These are phyloP conservation scores for Penicillium freii DNA, from an alignment of 2,329 filamentous ascomycete genomes.

Conservation along the genomic window DNA sequence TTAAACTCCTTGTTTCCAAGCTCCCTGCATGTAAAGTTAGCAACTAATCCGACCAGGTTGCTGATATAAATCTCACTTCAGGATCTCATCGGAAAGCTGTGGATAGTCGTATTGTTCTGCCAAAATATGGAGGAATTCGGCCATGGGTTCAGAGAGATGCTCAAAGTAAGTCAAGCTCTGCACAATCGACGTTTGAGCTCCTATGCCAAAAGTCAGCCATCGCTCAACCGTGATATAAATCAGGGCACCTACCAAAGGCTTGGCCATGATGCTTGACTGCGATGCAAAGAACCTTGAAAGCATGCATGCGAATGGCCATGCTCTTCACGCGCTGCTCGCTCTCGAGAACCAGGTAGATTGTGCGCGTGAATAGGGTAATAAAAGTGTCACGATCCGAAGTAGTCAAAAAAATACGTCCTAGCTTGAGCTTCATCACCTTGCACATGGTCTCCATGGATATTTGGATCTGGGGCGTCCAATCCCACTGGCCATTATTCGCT, in stretches of 20 bases:
- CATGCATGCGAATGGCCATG: slow-evolving; percentile 88
- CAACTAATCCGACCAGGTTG: slow-evolving; percentile 20
- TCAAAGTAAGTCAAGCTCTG: slow-evolving; percentile 98
- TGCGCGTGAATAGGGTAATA: slow-evolving; percentile 83
- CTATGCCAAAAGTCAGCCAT: slow-evolving; percentile 47
- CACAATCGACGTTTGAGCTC: slow-evolving; percentile 94
- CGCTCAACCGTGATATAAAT: not conserved
- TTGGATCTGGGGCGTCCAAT: slow-evolving; percentile 84
- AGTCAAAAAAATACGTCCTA: slow-evolving; percentile 89
- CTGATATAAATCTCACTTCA: slow-evolving; percentile 50
- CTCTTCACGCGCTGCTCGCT: slow-evolving; percentile 90
- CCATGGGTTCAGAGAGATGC: slow-evolving; percentile 98
- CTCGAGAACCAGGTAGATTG: slow-evolving; percentile 90
- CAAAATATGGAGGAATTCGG: slow-evolving; percentile 93
- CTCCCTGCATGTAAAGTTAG: slow-evolving; percentile 55
- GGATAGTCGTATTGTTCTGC: slow-evolving; percentile 97
- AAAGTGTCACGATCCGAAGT: slow-evolving; percentile 97
- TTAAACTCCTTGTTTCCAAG: slow-evolving; percentile 98
- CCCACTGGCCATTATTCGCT: slow-evolving; percentile 75
- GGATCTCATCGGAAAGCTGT: slow-evolving; percentile 87
- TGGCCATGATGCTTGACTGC: slow-evolving; percentile 97
- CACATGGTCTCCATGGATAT: slow-evolving; percentile 89
- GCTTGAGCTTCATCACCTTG: slow-evolving; percentile 89
- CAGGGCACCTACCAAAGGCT: slow-evolving; percentile 69
- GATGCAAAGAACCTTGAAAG: slow-evolving; percentile 94